Evolutionary conservation across 441 rosid genomes (phyloP), one percentile per base, ranked within the genome.

Genomic region (Pelargonium cotyledonis): DNA sequence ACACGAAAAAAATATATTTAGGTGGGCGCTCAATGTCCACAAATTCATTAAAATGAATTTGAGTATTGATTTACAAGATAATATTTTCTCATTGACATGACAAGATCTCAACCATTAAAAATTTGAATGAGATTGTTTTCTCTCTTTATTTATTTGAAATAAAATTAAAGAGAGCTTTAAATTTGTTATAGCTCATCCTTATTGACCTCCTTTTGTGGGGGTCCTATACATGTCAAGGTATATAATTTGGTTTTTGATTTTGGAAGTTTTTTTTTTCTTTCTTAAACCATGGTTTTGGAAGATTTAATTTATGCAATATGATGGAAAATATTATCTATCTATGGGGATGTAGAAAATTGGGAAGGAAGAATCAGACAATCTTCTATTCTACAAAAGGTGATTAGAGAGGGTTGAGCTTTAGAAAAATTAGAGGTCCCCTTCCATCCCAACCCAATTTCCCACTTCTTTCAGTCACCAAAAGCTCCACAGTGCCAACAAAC

Each of bases 351-450:
- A 10, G 10, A 18, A 55, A 55, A 55, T 55, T 16, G 61, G 61
- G 61, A 55, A 55, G 61, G 61, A 55, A 10, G 61, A 21, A 55
- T 55, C 61, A 63, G 70, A 58, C 72, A 74, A 70, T 65, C 77
- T 74, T 74, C 70, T 58, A 69, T 74, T 15, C 77, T 65, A 74
- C 73, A 46, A 74, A 69, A 74, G 77, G 61, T 55, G 61, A 16
- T 67, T 18, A 16, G 44, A 26, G 44, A 51, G 19, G 43, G 63
- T 65, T 65, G 47, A 19, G 46, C 68, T 5, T 63, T 41, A 49
- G 57, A 53, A 51, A 73, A 60, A 21, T 63, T 41, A 53, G 63
- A 73, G 66, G 40, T 35, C 72, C 66, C 72, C 61, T 23, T 31
- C 31, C 58, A 44, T 15, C 61, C 61, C 61, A 55, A 15, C 61